Base-by-base conservation (phyloP, 495 filamentous ascomycete genomes). In the Lophiostoma macrostomum region DNA sequence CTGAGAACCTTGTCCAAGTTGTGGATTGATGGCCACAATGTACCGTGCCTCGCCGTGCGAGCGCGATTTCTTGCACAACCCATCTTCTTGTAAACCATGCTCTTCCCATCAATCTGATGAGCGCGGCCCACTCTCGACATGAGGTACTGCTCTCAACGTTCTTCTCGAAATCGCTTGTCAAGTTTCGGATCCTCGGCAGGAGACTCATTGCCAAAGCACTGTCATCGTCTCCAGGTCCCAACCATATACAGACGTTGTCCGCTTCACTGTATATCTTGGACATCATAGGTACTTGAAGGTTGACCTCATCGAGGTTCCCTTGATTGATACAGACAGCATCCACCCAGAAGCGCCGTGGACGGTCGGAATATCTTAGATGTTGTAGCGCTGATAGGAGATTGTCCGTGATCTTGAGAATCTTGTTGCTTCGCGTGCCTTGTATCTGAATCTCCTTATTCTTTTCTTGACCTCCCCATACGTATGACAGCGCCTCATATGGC, bases 301-400 rank as follows among this genome's bases (percentile, higher is more conserved):
- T 39, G 7, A 10, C 14, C 47, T 50, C 47, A 2, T 27, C 20
- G 27, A 24, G 5, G 34, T 50, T 28, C 10, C 27, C 32, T 20
- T 50, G 47, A 24, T 50, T 37, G 19, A 50, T 50, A 20, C 47
- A 50, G 3, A 50, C 40, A 14, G 47, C 47, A 40, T 50, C 47
- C 10, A 50, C 18, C 47, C 47, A 39, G 20, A 50, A 8, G 30
- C n/a, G 30, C 30, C 8, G 30, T 7, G n/a, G 28, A 45, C 12
- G 13, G n/a, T n/a, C n/a, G n/a, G n/a, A n/a, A n/a, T n/a, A n/a
- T n/a, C n/a, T n/a, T n/a, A n/a, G n/a, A n/a, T n/a, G n/a, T n/a
- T n/a, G n/a, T n/a, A n/a, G n/a, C n/a, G n/a, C n/a, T n/a, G n/a
- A n/a, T n/a, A n/a, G n/a, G n/a, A n/a, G n/a, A n/a, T n/a, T n/a